Evolutionary conservation across 768 basidiomycete species (phyloP), one percentile per base, ranked within the genome.

Genomic region (Amanita subjunquillea): DNA sequence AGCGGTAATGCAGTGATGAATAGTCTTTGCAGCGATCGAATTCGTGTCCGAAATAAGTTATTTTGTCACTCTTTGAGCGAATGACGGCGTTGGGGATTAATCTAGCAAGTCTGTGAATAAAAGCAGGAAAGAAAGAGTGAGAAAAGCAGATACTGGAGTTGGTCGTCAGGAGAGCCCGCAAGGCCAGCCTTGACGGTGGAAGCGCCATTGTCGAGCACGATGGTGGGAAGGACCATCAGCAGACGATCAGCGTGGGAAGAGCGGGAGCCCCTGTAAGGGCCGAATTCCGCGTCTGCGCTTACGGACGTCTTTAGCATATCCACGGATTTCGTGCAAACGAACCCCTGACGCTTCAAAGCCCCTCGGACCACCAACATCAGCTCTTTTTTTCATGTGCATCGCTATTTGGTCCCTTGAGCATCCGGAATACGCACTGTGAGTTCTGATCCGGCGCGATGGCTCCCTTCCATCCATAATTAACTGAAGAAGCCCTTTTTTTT

Each of bases 171-270:
- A 59, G 57, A 32, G 59, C 62, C 66, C 40, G 71, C 72, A 23
- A 82, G 54, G 1, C 90, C 87, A 27, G 78, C 78, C 63, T 96
- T 97, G 65, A 95, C 83, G 3, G 79, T 79, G 34, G 77, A 81
- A 8, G 82, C 93, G 38, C 93, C 93, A 63, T 95, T 97, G 65
- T 97, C 93, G 42, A 95, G 73, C 12, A 94, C 72, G 51, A 93
- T 69, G 25, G 83, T 71, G 10, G 62, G 51, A 47, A 48, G 32
- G 46, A 55, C 48, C 58, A 60, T 59, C 38, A 50, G 25, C 10
- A 27, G 48, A 22, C 8, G 48, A 27, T 39, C 38, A 23, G 48
- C 48, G 48, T 50, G 48, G 38, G 48, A 50, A 50, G 2, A 3
- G 8, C 4, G n/a, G 17, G 30, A 46, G 29, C 45, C 29, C 32